Evolutionary conservation across 2,329 filamentous ascomycete genomes (phyloP), one percentile per base, ranked within the genome.

Genomic region (Metarhizium guizhouense): DNA sequence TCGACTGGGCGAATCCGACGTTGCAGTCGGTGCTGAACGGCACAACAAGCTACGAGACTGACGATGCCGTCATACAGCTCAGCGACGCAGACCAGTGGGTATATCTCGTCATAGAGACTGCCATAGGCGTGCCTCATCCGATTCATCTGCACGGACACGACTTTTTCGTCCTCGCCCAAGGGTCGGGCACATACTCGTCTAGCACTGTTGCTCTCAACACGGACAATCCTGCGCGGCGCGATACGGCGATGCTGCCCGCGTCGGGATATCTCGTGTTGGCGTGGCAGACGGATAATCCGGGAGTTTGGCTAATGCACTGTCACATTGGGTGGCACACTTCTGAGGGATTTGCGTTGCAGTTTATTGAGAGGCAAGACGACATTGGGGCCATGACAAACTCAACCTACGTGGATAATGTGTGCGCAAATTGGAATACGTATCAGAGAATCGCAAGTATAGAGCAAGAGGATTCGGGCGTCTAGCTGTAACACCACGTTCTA

Each of bases 291-390:
- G 70, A 74, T 55, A 82, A 81, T 63, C 75, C 78, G 1, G 77
- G 78, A 0, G 66, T 68, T 0, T 79, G 76, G 76, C 63, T 77
- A 1, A 72, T 79, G 60, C 77, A 79, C 62, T 80, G 77, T 61
- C 76, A 79, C 61, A 75, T 78, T 25, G 69, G 70, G 34, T 78
- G 74, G 73, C 77, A 80, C 55, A 55, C 40, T 6, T 16, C 14
- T 6, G 40, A 43, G n/a, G 40, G 40, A 18, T 43, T 43, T 6
- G 40, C 40, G 14, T 14, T 43, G 40, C 40, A 43, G 40, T 43
- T 43, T n/a, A 43, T 43, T 13, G 40, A 43, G n/a, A 10, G 49
- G 34, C 34, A 36, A 13, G 13, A 5, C 13, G 34, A 36, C 2
- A 36, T 36, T 2, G 34, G 3, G 13, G 34, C 34, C 34, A 8